Base-by-base conservation (phyloP, 2,329 filamentous ascomycete species). In the Chalaropsis thielavioides region DNA sequence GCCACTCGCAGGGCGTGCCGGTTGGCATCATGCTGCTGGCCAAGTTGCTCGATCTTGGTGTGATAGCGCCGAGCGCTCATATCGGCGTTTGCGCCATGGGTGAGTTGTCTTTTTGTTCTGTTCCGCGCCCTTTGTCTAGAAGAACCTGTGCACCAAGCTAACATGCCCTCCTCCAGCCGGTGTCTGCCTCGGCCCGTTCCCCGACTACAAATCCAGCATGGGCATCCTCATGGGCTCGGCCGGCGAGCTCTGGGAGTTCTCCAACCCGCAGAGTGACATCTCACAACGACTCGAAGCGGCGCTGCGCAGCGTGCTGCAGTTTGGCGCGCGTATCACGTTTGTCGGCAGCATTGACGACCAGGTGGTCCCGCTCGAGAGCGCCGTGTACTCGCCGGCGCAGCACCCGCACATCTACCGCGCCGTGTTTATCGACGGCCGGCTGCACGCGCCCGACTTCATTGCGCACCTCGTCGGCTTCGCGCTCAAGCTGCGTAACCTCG, bases 271-370 rank as follows among this genome's bases (percentile, higher is more conserved):
- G 65, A 96, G 90, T 72, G 81, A 84, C 63, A 89, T 96, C 13
- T 92, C 90, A 0, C 86, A 87, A 71, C 84, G 89, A 69, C 95
- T 96, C 69, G 85, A 90, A 70, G 79, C 84, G 35, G 85, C 91
- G 0, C 76, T 97, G 2, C 85, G 88, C 71, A 82, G 83, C 10
- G 87, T 88, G 1, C 78, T 99, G 6, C 81, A 86, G 17, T 87
- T 90, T 70, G 91, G 92, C 13, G 89, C 89, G 15, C 84, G 90
- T 49, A 83, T 97, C 61, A 88, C 91, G 0, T 96, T 92, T 73
- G 81, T 95, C 67, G 92, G 92, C 64, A 96, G 92, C 74, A 95
- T 99, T 62, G 94, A 99, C 73, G 94, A 99, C 74, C 94, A 99
- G 74, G 80, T 99, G 1, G 92, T 99, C 15, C 92, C 92, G 17